These are phyloP conservation scores for Suhomyces taliae DNA, from an alignment of 1,139 yeast species.

Conservation along the genomic window DNA sequence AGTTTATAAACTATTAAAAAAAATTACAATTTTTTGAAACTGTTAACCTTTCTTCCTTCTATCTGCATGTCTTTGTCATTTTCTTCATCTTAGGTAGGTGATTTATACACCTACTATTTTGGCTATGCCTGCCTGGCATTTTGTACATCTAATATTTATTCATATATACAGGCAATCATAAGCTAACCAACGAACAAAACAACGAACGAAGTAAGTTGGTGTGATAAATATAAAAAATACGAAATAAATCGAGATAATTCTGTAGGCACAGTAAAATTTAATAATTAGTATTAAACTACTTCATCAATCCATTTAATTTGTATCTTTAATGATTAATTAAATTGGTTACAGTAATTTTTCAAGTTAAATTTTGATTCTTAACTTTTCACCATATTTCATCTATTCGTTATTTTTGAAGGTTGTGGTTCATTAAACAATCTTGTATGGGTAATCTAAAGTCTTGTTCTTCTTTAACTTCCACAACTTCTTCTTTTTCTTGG, in stretches of 20 bases:
- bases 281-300: no score
- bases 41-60: not conserved
- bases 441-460: conserved; percentile 78
- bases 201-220: not conserved
- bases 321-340: no score
- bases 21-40: no score
- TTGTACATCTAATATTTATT: conserved; percentile 10
- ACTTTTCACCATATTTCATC: not conserved
- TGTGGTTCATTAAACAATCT: conserved; percentile 19
- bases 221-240: not conserved
- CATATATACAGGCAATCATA: conserved; percentile 8
- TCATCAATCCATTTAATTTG: no score
- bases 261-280: not conserved
- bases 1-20: not conserved
- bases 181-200: not conserved
- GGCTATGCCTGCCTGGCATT: conserved; percentile 2
- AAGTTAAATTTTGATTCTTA: not conserved
- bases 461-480: conserved; percentile 85
- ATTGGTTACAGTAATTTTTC: not conserved
- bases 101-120: not conserved
- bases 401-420: not conserved
- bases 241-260: no score
- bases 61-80: conserved; percentile 4
- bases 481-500: conserved; percentile 81
- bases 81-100: not conserved